Evolutionary conservation across 139 green algal genomes (phyloP), one percentile per base, ranked within the genome.

Genomic region (Tetradesmus obliquus): DNA sequence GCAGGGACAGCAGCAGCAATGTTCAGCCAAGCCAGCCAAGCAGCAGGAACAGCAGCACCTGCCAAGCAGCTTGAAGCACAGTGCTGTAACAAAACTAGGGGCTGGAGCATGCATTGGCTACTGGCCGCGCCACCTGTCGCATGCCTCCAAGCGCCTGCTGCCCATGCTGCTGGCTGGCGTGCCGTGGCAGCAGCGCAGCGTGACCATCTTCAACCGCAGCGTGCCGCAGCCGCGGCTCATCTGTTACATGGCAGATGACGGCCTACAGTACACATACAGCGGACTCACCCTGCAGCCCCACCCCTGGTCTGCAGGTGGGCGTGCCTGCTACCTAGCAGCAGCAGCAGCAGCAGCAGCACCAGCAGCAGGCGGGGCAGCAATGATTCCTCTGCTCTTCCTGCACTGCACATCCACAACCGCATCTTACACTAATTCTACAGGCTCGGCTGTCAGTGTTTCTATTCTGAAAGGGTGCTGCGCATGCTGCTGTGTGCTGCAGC

Each of bases 161-260:
- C 45, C 24, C 1, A 17, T 6, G 22, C 24, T 82, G 80, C 51
- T 62, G 80, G 80, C 80, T 57, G 80, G 62, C 13, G 51, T 85
- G 45, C 51, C 80, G 1, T 85, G 80, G 55, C 60, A 55, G 71
- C 69, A 90, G 86, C 69, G 86, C 71, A 84, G 45, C 57, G 71
- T 90, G 2, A 32, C 55, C 7, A 71, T 93, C 51, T 87, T 91
- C 76, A 94, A 94, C 1, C 85, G 89, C 13, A 92, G 17, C 3
- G 90, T 96, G 5, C 92, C 91, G 89, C 96, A 97, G 93, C 96
- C 95, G 20, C 92, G 95, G 2, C 89, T 97, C 72, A 87, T 96
- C 8, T 93, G 92, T 0, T 97, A 96, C 90, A 95, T 94, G 86
- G 96, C 95, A 3, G 91, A 92, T 12, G 80, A 92, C 24, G 54